phyloP scores from a whole-genome alignment of 345 rosid species.

The Microcos paniculata region DNA sequence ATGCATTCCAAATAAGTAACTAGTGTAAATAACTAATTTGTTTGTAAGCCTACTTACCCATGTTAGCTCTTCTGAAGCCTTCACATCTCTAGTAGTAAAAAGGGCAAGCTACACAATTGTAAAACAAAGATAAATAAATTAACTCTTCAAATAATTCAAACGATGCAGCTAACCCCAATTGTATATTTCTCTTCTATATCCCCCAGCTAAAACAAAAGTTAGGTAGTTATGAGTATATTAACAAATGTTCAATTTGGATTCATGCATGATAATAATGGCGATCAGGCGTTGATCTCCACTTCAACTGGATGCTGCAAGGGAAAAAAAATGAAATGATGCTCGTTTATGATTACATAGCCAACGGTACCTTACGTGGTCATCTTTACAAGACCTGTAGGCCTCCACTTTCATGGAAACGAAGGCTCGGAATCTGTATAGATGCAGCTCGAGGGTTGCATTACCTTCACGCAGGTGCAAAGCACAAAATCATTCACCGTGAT shows the following conservation, averaged over 20 bases:
- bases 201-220: background rate
- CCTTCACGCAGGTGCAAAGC: constrained; percentile 82
- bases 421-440: constrained; percentile 70
- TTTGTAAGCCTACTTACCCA: constrained; percentile 73
- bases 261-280: constrained; percentile 87
- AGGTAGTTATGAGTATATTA: background rate
- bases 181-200: background rate
- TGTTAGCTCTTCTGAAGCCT: constrained; percentile 75
- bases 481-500: constrained; percentile 83
- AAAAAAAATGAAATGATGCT: constrained; percentile 70
- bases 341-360: constrained; percentile 81
- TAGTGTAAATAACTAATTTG: background rate
- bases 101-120: constrained; percentile 76
- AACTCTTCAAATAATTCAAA: background rate
- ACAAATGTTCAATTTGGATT: constrained; percentile 5
- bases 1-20: constrained; percentile 1
- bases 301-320: constrained; percentile 88
- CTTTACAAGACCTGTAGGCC: constrained; percentile 54
- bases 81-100: constrained; percentile 70
- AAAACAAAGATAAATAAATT: background rate
- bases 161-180: background rate
- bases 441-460: constrained; percentile 87
- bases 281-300: constrained; percentile 84
- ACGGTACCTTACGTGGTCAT: constrained; percentile 74
- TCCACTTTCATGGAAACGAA: constrained; percentile 59